A percentile compares a stretch with the other conserved stretches of the same genome.
Conservation (phyloP, 306 rosid species). For the Erythrophleum fordii region DNA sequence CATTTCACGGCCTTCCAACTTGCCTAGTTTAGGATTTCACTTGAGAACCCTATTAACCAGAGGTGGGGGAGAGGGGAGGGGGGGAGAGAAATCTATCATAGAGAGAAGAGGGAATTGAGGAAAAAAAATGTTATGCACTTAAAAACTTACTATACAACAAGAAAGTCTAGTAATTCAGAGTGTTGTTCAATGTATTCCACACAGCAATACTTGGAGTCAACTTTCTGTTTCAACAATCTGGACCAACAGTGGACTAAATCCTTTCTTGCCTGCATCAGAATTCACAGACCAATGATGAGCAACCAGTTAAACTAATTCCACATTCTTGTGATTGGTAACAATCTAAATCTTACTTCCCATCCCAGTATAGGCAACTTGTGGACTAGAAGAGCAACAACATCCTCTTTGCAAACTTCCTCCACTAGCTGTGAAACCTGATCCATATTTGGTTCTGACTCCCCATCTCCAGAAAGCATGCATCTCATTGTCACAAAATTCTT, state of each 20-base stretch:
- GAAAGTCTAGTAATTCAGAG: conserved; percentile 78
- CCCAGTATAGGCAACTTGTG: conserved; percentile 81
- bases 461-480: conserved; percentile 87
- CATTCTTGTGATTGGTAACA: conserved; percentile 11
- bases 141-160: conserved; percentile 82
- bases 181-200: conserved; percentile 79
- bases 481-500: conserved; percentile 83
- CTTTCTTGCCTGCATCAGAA: conserved; percentile 82
- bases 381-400: conserved; percentile 69
- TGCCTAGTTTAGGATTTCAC: too few species aligned
- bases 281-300: conserved; percentile 46
- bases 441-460: conserved; percentile 77
- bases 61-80: background rate
- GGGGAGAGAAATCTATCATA: too few species aligned
- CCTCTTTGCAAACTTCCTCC: conserved; percentile 86
- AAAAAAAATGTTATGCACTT: conserved; percentile 12
- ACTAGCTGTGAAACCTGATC: conserved; percentile 83
- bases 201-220: conserved; percentile 67
- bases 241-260: conserved; percentile 91
- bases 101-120: background rate
- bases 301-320: conserved; percentile 34
- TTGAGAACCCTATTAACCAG: background rate
- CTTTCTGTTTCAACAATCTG: conserved; percentile 80
- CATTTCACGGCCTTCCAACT: too few species aligned
- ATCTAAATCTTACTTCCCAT: conserved; percentile 89